These are phyloP conservation scores for Condylostoma magnum DNA, from an alignment of 169 alveolate genomes.

Conservation along the genomic window DNA sequence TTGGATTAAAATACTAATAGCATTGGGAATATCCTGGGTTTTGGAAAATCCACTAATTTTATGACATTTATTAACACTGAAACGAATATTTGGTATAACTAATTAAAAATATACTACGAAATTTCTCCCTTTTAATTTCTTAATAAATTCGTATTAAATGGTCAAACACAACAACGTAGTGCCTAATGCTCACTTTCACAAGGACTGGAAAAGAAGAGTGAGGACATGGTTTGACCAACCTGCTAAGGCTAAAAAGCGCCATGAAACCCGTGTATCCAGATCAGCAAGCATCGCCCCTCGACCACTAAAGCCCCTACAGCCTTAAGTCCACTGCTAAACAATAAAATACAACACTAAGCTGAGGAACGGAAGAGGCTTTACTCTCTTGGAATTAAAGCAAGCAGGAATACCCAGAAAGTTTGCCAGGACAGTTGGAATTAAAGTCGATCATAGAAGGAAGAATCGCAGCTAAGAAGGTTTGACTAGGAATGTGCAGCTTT, in stretches of 20 bases:
- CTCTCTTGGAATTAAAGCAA: slow-evolving; percentile 95
- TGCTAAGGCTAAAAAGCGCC: slow-evolving; percentile 93
- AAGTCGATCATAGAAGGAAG: slow-evolving; percentile 98
- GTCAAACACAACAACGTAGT: slow-evolving; percentile 96
- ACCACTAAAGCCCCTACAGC: slow-evolving; percentile 95
- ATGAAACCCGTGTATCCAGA: slow-evolving; percentile 86
- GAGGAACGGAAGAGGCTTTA: slow-evolving; percentile 98
- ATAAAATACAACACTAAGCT: slow-evolving; percentile 95
- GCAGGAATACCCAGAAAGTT: slow-evolving; percentile 93
- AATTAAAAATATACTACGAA: too few species aligned
- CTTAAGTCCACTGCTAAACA: slow-evolving; percentile 95
- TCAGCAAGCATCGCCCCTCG: slow-evolving; percentile 91
- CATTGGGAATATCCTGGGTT: too few species aligned
- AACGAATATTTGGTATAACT: too few species aligned
- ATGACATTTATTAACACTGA: too few species aligned
- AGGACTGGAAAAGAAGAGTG: slow-evolving; percentile 96
- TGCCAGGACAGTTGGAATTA: slow-evolving; percentile 97
- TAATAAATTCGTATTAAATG: slow-evolving; percentile 55
- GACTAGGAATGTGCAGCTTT: slow-evolving; percentile 93
- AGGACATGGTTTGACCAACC: slow-evolving; percentile 98
- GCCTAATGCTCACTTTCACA: slow-evolving; percentile 97
- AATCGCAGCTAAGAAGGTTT: slow-evolving; percentile 93
- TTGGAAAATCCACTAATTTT: too few species aligned
- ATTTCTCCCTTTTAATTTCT: too few species aligned
- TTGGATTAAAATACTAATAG: too few species aligned